A percentile compares a stretch with the other conserved stretches of the same genome.
Conservation (phyloP, 169 alveolate species). For the Plasmodium relictum region DNA sequence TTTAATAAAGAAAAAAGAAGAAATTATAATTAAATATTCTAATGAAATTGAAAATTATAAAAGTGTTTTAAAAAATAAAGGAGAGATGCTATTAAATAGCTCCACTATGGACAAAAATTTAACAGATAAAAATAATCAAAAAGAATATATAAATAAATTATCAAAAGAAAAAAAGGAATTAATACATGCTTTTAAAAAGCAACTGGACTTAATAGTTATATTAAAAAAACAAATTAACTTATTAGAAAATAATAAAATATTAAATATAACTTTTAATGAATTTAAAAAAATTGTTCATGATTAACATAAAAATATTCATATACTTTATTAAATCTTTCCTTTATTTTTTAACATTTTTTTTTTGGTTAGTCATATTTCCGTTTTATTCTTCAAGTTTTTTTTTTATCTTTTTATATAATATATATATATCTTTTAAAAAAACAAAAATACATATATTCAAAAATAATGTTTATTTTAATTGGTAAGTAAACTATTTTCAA, state of each 20-base stretch:
- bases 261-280: conserved; percentile 45
- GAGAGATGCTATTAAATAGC: conserved; percentile 52
- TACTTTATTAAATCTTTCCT: too few relatives aligned
- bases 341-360: too few relatives aligned
- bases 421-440: too few relatives aligned
- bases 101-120: conserved; percentile 31
- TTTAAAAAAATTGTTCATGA: conserved; percentile 48
- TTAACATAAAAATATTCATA: neutral
- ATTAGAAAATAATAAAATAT: conserved; percentile 54
- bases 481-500: neutral
- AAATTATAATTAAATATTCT: conserved; percentile 28
- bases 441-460: too few relatives aligned
- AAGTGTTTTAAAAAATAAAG: conserved; percentile 41
- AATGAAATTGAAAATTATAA: conserved; percentile 70
- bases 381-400: too few relatives aligned
- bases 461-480: neutral
- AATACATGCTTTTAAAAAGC: conserved; percentile 65
- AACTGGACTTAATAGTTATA: conserved; percentile 51
- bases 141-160: conserved; percentile 50
- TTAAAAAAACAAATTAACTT: conserved; percentile 66
- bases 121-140: conserved; percentile 33
- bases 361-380: too few relatives aligned
- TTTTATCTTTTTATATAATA: too few relatives aligned
- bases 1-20: conserved; percentile 50
- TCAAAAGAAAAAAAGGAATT: conserved; percentile 61